A percentile compares a stretch with the other conserved stretches of the same genome.
Evolutionary conservation across 2,329 filamentous ascomycete genomes (phyloP).

Genomic region (Fusarium anthophilum): DNA sequence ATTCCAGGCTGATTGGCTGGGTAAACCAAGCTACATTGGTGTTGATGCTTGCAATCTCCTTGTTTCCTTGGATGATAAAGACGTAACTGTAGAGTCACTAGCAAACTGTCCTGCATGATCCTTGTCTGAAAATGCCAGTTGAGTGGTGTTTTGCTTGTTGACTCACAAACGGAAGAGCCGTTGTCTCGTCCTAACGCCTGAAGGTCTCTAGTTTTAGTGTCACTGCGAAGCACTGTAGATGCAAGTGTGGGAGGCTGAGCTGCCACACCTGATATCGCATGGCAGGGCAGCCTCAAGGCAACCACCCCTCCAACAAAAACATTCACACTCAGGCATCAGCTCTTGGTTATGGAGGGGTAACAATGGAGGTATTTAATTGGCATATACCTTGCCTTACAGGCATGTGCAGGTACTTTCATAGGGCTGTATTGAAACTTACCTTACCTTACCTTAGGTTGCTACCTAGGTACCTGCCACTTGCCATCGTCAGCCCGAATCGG

Average conservation of each 20-base stretch:
- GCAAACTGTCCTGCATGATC: background rate
- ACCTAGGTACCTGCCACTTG: background rate
- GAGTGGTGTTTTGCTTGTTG: background rate
- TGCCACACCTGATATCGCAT: slow-evolving; percentile 2
- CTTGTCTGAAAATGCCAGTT: background rate
- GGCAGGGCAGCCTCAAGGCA: slow-evolving; percentile 35
- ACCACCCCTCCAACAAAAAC: slow-evolving; percentile 7
- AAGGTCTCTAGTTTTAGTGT: background rate
- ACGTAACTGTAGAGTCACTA: background rate
- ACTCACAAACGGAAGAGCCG: background rate
- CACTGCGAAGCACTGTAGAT: background rate
- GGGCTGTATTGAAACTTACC: background rate
- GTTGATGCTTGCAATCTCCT: background rate
- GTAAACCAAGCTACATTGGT: background rate
- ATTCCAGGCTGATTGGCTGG: background rate
- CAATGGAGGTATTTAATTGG: background rate
- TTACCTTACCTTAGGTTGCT: background rate
- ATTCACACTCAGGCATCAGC: slow-evolving; percentile 29
- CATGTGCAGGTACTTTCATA: slow-evolving; percentile 7
- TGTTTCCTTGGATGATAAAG: background rate
- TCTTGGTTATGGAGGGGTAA: slow-evolving; percentile 1
- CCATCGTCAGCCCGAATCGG: slow-evolving; percentile 13
- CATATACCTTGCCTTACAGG: background rate
- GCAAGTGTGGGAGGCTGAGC: background rate
- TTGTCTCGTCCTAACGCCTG: background rate